Percentiles rank a stretch among this genome's conserved stretches.
Conservation (phyloP, 805 yeast genomes). For the Candida piceae region DNA sequence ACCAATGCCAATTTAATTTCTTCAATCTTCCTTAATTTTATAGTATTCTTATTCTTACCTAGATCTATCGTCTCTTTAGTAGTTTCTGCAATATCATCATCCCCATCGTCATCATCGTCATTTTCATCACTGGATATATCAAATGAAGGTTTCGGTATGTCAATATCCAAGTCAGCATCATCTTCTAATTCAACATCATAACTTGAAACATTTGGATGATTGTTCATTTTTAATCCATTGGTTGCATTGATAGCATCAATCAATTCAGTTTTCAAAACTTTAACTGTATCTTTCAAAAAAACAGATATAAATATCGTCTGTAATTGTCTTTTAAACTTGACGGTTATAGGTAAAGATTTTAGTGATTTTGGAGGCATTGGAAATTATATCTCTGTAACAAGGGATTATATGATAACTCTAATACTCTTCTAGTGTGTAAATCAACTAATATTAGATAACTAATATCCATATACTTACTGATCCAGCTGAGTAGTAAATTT, state of each 20-base stretch:
- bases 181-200: constrained; percentile 11
- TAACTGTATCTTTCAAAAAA: constrained; percentile 18
- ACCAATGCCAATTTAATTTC: constrained; percentile 39
- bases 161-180: constrained; percentile 32
- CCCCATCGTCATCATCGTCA: constrained; percentile 28
- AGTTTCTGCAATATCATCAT: constrained; percentile 11
- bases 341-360: constrained; percentile 15
- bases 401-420: too few species aligned
- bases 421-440: too few species aligned
- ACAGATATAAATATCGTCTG: constrained; percentile 30
- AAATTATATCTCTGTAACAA: too few species aligned
- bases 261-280: constrained; percentile 28
- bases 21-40: constrained; percentile 16
- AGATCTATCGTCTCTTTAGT: constrained; percentile 17
- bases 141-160: constrained; percentile 37
- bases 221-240: constrained; percentile 41
- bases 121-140: constrained; percentile 21
- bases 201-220: constrained; percentile 14
- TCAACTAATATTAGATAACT: too few species aligned
- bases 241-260: constrained; percentile 36
- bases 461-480: too few species aligned
- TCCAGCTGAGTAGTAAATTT: too few species aligned
- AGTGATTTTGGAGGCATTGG: constrained; percentile 26
- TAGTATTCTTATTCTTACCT: constrained; percentile 6
- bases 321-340: constrained; percentile 32